Evolutionary conservation across 139 green algal species (phyloP), one percentile per base, ranked within the genome.

Genomic region (Microglena sp.): DNA sequence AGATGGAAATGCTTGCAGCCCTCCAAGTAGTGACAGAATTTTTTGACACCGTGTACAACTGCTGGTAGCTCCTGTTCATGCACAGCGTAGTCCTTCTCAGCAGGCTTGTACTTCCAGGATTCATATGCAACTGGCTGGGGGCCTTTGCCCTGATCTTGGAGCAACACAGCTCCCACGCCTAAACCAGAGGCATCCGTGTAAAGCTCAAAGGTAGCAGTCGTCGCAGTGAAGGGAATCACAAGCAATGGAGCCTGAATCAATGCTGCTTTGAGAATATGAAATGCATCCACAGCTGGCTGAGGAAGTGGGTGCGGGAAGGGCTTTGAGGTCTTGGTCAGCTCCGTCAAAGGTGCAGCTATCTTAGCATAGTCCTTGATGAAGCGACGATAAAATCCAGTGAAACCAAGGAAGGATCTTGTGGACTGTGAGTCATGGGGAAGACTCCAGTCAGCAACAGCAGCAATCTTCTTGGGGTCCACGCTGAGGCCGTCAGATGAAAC

Each of bases 21-120:
- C n/a, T 72, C 55, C 2, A 84, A 45, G 33, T 82, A 84, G 36
- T 71, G 68, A n/a, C 74, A 45, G 65, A 77, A 87, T 4, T 68
- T 33, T 11, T 62, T 45, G 0, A 79, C 5, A 1, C 65, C 60
- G 21, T 77, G 43, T 0, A 79, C 46, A 30, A 85, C 64, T 15
- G 70, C 81, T 0, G 83, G 34, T 11, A 80, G 35, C 24, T 87
- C 72, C 5, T 70, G 69, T 8, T 83, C 75, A 30, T 70, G 65
- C 28, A 62, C 67, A 2, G 55, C 30, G 45, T 85, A 87, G 40
- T 75, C 75, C 18, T 22, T 22, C 50, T 87, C 66, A 45, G 74
- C 60, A 15, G 24, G 2, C 30, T 31, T 60, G 1, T 79, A 60
- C 55, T 76, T 78, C 1, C 55, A 30, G 2, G 67, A 79, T 5